Conservation (phyloP, 208 protist species). For the Leishmania guyanensis region DNA sequence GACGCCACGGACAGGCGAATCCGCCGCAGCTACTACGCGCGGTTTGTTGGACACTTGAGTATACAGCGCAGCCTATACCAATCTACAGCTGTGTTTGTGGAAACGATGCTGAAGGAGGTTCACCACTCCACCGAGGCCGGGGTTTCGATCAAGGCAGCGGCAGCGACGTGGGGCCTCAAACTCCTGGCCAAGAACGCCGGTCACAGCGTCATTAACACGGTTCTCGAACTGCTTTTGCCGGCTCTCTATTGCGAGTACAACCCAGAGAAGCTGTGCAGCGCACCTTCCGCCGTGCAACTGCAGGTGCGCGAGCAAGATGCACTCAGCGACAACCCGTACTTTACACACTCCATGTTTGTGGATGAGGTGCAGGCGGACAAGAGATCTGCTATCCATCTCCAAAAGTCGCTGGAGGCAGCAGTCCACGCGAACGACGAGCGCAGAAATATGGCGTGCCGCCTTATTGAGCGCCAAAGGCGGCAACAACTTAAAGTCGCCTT, state of each 20-base stretch:
- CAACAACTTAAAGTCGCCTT: conserved; percentile 38
- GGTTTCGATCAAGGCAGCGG: conserved; percentile 44
- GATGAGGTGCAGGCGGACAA: conserved; percentile 57
- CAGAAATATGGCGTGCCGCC: conserved; percentile 38
- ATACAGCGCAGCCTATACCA: conserved; percentile 54
- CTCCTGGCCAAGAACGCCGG: conserved; percentile 44
- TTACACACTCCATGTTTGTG: conserved; percentile 84
- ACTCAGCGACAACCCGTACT: conserved; percentile 73
- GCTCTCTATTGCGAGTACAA: conserved; percentile 80
- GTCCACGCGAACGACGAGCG: conserved; percentile 50
- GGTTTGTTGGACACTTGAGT: conserved; percentile 53
- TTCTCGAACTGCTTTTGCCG: conserved; percentile 64
- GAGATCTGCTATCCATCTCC: conserved; percentile 34
- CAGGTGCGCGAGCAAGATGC: conserved; percentile 49
- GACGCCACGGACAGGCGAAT: conserved; percentile 55
- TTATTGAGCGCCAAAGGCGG: conserved; percentile 32
- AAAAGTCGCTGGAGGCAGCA: conserved; percentile 38
- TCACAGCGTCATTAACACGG: conserved; percentile 32
- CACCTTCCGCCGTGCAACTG: conserved; percentile 56
- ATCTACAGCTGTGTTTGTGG: conserved; percentile 79
- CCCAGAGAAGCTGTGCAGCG: conserved; percentile 34
- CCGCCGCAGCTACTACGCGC: conserved; percentile 72
- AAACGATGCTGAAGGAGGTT: conserved; percentile 74
- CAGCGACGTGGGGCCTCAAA: conserved; percentile 76
- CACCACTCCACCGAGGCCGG: conserved; percentile 30